Conservation (phyloP, 1,284 basidiomycete genomes). For the Pterulicium gracile region DNA sequence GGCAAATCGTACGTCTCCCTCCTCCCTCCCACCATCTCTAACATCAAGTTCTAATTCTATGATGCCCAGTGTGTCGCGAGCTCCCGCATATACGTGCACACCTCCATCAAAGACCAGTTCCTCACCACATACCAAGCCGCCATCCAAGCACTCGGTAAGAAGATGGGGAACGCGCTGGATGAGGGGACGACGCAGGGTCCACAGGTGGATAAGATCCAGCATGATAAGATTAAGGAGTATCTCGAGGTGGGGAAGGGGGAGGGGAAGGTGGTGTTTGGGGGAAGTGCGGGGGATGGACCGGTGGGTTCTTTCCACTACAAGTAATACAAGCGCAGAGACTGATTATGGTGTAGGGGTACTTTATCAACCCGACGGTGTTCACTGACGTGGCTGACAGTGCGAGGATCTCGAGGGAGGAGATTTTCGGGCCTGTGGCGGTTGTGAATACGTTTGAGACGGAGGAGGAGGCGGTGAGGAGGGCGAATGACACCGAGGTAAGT, state of each 20-base stretch:
- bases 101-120: background rate
- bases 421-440: slow-evolving; percentile 3
- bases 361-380: background rate
- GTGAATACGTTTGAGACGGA: slow-evolving; percentile 5
- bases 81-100: slow-evolving; percentile 1
- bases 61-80: background rate
- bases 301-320: background rate
- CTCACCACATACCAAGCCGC: background rate
- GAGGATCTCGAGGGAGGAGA: background rate
- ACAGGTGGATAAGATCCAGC: slow-evolving; percentile 60
- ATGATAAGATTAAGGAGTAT: slow-evolving; percentile 29
- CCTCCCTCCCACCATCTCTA: too few relatives aligned
- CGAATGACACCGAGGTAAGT: slow-evolving; percentile 6
- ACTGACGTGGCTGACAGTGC: background rate
- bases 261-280: slow-evolving; percentile 52
- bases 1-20: slow-evolving; percentile 3
- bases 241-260: slow-evolving; percentile 20
- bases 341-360: too few relatives aligned
- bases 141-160: background rate
- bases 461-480: slow-evolving; percentile 3
- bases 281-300: slow-evolving; percentile 18
- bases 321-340: too few relatives aligned
- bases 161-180: slow-evolving; percentile 19
- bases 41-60: too few relatives aligned
- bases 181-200: slow-evolving; percentile 26